Evolutionary conservation across 169 alveolate species (phyloP), one percentile per base, ranked within the genome.

Genomic region (Cryptosporidium bovis): DNA sequence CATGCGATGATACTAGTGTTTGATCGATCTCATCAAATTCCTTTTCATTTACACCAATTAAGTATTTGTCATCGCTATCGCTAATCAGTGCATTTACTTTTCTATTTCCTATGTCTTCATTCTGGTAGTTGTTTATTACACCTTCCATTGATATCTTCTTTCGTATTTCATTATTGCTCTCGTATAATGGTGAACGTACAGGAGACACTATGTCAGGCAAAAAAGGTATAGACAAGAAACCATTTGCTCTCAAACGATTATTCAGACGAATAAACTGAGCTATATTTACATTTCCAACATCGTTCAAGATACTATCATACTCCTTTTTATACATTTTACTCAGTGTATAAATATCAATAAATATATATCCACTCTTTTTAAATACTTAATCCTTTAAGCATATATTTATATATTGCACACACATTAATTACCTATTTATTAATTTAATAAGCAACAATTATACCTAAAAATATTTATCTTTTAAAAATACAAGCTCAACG

Each of bases 121-220:
- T 20, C 31, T 8, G 64, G 12, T 40, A 40, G 48, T 40, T 8
- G 48, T 40, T 40, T 8, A 40, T 8, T 40, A 40, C 48, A 40
- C 48, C 10, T 8, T 8, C 48, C 48, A 40, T 8, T 40, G 10
- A 40, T 40, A 40, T 40, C 8, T 5, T 7, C 12, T 55, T 20
- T 40, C 1, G 48, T 3, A 8, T 8, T 8, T 40, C 48, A 0
- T 40, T 40, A 36, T 55, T 46, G 34, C 66, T 27, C 3, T 33
- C 20, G 5, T 33, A 31, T 53, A 77, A 29, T 27, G 48, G 18
- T 55, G 87, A 77, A 27, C 87, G 50, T 3, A 71, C 69, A n/a
- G 87, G 87, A 8, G 87, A 77, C 16, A 62, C 29, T 60, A 77
- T 29, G 27, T 77, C 87, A 12, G 87, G 87, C 16, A 77, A 56